Conservation (phyloP, 495 filamentous ascomycete species). For the Podospora tetraspora region DNA sequence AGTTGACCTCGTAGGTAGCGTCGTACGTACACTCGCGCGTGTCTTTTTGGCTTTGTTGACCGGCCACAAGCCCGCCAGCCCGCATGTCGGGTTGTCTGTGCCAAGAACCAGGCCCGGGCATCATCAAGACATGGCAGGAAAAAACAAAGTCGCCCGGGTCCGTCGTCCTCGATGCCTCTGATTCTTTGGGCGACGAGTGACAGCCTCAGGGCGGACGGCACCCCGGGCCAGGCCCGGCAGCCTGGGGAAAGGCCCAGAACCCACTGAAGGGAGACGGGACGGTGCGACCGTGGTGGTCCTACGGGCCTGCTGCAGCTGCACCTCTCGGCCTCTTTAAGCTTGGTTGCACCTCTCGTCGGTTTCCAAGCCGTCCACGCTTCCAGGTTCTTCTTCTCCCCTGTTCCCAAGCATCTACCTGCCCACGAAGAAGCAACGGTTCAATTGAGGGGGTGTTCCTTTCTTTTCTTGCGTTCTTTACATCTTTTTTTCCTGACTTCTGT, state of each 20-base stretch:
- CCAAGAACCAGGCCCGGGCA: not conserved
- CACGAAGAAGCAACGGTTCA: not conserved
- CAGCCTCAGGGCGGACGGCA: not conserved
- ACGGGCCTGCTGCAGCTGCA: not conserved
- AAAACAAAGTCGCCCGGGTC: not conserved
- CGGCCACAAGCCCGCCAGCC: not conserved
- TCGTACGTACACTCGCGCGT: not conserved
- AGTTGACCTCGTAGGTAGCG: not conserved
- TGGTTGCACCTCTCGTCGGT: not conserved
- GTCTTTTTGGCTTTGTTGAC: not conserved
- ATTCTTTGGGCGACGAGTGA: not conserved
- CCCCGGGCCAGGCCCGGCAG: not conserved
- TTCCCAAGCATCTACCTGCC: not conserved
- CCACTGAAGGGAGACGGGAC: not conserved
- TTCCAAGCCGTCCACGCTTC: not conserved
- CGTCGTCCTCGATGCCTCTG: not conserved
- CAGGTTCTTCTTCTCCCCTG: not conserved
- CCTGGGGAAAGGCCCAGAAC: not conserved
- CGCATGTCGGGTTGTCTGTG: not conserved
- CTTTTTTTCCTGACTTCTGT: conserved; percentile 21
- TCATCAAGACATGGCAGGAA: not conserved
- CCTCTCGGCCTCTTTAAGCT: not conserved
- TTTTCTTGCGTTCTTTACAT: conserved; percentile 17
- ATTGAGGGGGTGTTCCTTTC: conserved; percentile 1
- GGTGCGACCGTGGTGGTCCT: not conserved